Conservation (phyloP, 2,329 filamentous ascomycete species). For the Clarireedia homoeocarpa region DNA sequence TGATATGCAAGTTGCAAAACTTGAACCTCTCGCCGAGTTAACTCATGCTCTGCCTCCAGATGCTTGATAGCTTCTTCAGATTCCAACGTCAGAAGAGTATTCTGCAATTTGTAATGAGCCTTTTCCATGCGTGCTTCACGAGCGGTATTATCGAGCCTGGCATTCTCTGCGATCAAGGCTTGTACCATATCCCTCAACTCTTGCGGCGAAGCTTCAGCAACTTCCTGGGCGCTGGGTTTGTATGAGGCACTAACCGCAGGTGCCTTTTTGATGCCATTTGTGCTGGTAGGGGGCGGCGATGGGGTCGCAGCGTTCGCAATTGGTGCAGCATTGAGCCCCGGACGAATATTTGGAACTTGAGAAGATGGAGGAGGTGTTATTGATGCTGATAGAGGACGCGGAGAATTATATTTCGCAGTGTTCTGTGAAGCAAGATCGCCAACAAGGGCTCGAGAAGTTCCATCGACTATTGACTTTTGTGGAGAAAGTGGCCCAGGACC, state of each 20-base stretch:
- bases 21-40: slow-evolving; percentile 82
- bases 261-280: slow-evolving; percentile 20
- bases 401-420: not conserved
- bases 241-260: not conserved
- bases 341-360: slow-evolving; percentile 36
- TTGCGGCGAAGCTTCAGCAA: slow-evolving; percentile 45
- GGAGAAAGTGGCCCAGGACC: slow-evolving; percentile 11
- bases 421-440: not conserved
- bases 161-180: slow-evolving; percentile 46
- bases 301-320: slow-evolving; percentile 14
- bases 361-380: slow-evolving; percentile 45
- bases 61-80: slow-evolving; percentile 79
- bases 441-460: not conserved
- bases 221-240: slow-evolving; percentile 39
- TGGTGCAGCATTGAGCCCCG: not conserved
- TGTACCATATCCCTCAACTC: slow-evolving; percentile 51
- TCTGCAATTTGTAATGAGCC: slow-evolving; percentile 85
- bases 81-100: slow-evolving; percentile 75
- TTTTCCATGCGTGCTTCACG: slow-evolving; percentile 71
- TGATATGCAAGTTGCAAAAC: slow-evolving; percentile 68
- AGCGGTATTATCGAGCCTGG: slow-evolving; percentile 39
- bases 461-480: slow-evolving; percentile 12
- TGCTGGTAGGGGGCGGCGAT: slow-evolving; percentile 23
- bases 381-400: slow-evolving; percentile 1
- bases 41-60: slow-evolving; percentile 83